These are phyloP conservation scores for Entonaema liquescens DNA, from an alignment of 495 filamentous ascomycete genomes.

Conservation along the genomic window DNA sequence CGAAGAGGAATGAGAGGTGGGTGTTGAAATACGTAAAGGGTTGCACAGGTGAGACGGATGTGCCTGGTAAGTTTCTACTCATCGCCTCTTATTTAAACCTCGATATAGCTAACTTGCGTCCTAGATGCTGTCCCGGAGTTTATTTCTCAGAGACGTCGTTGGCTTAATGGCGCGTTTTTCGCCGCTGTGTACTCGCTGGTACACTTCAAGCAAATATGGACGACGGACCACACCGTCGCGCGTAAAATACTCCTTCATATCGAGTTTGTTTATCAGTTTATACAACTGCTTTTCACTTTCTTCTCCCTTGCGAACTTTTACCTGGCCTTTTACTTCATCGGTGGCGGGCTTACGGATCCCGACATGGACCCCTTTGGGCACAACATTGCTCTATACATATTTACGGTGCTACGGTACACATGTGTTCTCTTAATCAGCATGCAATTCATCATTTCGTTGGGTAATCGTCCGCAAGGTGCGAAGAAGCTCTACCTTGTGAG, in stretches of 20 bases:
- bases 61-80: slow-evolving; percentile 75
- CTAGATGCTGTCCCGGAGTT: slow-evolving; percentile 85
- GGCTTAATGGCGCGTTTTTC: slow-evolving; percentile 99
- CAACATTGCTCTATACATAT: slow-evolving; percentile 83
- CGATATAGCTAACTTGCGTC: slow-evolving; percentile 31
- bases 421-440: slow-evolving; percentile 88
- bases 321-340: slow-evolving; percentile 97
- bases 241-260: slow-evolving; percentile 93
- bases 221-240: slow-evolving; percentile 86
- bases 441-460: slow-evolving; percentile 98
- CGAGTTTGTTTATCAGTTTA: slow-evolving; percentile 94
- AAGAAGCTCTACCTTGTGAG: slow-evolving; percentile 88
- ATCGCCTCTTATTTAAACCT: background rate
- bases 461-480: slow-evolving; percentile 96
- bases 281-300: slow-evolving; percentile 92
- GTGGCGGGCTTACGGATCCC: slow-evolving; percentile 86
- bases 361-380: slow-evolving; percentile 89
- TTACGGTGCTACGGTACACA: slow-evolving; percentile 82
- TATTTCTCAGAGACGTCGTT: slow-evolving; percentile 92
- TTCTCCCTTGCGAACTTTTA: slow-evolving; percentile 99
- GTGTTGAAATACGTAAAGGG: slow-evolving; percentile 97
- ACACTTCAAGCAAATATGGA: slow-evolving; percentile 93
- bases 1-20: slow-evolving; percentile 94
- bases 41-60: slow-evolving; percentile 96
- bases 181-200: slow-evolving; percentile 97